Conservation (phyloP, 208 protist genomes). For the Trypanosoma congolense region DNA sequence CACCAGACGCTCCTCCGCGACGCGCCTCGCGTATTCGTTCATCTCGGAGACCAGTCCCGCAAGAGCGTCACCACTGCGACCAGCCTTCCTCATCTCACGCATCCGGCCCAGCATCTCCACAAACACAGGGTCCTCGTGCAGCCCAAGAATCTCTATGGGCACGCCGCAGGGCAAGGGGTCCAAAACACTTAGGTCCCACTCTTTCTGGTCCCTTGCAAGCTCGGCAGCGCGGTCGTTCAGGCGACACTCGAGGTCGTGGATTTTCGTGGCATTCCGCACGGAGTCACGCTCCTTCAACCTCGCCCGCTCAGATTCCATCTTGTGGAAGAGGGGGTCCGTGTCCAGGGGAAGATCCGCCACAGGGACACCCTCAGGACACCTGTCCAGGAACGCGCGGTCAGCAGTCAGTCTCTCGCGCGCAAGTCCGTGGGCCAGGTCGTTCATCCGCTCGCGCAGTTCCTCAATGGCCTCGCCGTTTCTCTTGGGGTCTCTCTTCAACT, state of each 20-base stretch:
- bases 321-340: slow-evolving; percentile 57
- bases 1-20: slow-evolving; percentile 46
- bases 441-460: slow-evolving; percentile 33
- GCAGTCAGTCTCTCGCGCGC: slow-evolving; percentile 30
- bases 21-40: slow-evolving; percentile 46
- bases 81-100: slow-evolving; percentile 48
- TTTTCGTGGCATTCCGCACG: slow-evolving; percentile 42
- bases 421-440: slow-evolving; percentile 39
- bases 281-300: slow-evolving; percentile 56
- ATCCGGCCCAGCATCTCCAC: slow-evolving; percentile 35
- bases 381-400: slow-evolving; percentile 50
- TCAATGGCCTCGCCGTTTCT: slow-evolving; percentile 38
- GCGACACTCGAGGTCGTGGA: slow-evolving; percentile 56
- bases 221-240: slow-evolving; percentile 61
- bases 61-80: slow-evolving; percentile 26
- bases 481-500: slow-evolving; percentile 53
- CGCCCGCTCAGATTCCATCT: slow-evolving; percentile 62
- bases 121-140: slow-evolving; percentile 55
- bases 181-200: slow-evolving; percentile 56
- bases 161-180: slow-evolving; percentile 52
- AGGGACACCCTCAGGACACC: slow-evolving; percentile 48
- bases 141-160: slow-evolving; percentile 45
- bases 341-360: slow-evolving; percentile 51
- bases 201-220: slow-evolving; percentile 60
- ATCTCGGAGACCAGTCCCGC: slow-evolving; percentile 38